Evolutionary conservation across 192 early-diverging fungal species (phyloP), one percentile per base, ranked within the genome.

Genomic region (Polychytrium aggregatum): DNA sequence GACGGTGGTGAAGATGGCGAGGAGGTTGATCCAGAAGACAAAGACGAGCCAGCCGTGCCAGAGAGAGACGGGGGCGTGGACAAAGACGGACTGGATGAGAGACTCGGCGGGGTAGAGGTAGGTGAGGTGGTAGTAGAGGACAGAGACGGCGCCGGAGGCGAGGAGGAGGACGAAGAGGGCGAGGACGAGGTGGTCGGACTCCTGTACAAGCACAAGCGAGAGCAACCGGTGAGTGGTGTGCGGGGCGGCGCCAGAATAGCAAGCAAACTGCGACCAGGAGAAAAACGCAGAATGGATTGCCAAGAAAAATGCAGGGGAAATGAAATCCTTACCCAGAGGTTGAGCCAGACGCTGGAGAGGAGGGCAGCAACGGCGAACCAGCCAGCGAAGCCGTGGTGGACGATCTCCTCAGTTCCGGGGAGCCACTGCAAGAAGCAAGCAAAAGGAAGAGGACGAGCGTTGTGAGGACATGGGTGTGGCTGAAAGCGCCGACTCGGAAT

Each of bases 11-110:
- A 83, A 72, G 49, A 67, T 67, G 44, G 74, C 77, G 50, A 82
- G 74, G 38, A 63, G 47, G 65, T 77, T 82, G 52, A 82, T 52
- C 54, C 77, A 57, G 57, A 60, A 44, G 35, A 78, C 51, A 47
- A 76, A 72, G 41, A 73, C 58, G 42, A 82, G 65, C 72, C 76
- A 79, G 26, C 73, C 80, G 60, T 81, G 75, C 63, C 72, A 82
- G 25, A 81, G 59, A 30, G 53, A 56, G 70, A 84, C 76, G 53
- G 82, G 82, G 33, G 77, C 70, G 55, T 79, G 78, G 27, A 82
- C 55, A 41, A 79, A 75, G 28, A 82, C 2, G 18, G 37, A 52
- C 35, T 84, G 71, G 18, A 39, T 41, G 46, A 47, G 37, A 26
- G 50, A 59, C 10, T 41, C 44, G 14, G 67, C 34, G 10, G 60